Evolutionary conservation across 148 eudicot genomes (phyloP).

Genomic region (Camellia granthamiana): DNA sequence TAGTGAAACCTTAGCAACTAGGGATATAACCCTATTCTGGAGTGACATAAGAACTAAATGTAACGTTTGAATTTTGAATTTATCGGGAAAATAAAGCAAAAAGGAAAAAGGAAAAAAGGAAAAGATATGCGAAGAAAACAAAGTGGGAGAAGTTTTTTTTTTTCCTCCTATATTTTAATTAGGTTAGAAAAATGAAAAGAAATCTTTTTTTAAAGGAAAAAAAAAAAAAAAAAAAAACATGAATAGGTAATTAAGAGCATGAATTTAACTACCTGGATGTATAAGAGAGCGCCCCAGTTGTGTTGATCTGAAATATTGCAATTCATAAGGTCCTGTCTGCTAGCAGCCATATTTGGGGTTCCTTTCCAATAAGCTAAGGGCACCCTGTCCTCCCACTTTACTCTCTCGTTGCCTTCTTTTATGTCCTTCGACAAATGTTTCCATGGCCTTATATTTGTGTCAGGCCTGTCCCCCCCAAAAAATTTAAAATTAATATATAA

Average conservation of each 20-base stretch:
- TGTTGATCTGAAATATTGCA: slow-evolving; percentile 33
- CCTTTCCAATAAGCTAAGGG: slow-evolving; percentile 60
- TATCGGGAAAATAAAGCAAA: too few relatives aligned
- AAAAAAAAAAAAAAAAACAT: too few relatives aligned
- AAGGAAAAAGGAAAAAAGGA: too few relatives aligned
- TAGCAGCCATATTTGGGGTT: slow-evolving; percentile 38
- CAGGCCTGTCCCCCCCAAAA: slow-evolving; percentile 28
- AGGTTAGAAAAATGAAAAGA: too few relatives aligned
- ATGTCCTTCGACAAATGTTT: slow-evolving; percentile 30
- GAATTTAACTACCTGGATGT: slow-evolving; percentile 28
- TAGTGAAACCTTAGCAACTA: too few relatives aligned
- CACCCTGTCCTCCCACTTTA: slow-evolving; percentile 47
- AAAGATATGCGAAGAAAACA: too few relatives aligned
- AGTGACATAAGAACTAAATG: too few relatives aligned
- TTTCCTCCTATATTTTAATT: too few relatives aligned
- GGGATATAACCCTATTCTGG: too few relatives aligned
- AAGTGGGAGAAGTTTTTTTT: too few relatives aligned
- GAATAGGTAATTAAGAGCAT: background rate
- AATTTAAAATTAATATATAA: background rate
- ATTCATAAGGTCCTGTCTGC: slow-evolving; percentile 38
- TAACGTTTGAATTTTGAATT: too few relatives aligned
- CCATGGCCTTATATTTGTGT: slow-evolving; percentile 50
- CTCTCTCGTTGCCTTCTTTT: slow-evolving; percentile 42
- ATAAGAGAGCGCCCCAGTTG: slow-evolving; percentile 47
- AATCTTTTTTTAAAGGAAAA: too few relatives aligned